These are phyloP conservation scores for Colletotrichum plurivorum DNA, from an alignment of 2,329 filamentous ascomycete genomes.

Conservation along the genomic window DNA sequence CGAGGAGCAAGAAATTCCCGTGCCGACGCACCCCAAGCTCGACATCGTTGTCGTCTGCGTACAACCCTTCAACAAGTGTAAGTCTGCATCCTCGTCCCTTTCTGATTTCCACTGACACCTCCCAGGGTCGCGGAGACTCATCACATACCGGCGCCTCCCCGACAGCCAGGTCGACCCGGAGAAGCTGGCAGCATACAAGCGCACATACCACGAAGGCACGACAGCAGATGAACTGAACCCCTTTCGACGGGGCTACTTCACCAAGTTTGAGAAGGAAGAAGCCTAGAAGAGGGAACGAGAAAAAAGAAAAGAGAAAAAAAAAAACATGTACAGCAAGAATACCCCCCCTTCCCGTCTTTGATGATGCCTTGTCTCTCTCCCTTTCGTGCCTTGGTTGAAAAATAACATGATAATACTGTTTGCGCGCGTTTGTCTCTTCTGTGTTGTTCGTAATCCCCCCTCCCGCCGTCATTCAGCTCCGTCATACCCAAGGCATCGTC, in stretches of 20 bases:
- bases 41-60: constrained; percentile 82
- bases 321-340: constrained; percentile 31
- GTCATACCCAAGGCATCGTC: constrained; percentile 31
- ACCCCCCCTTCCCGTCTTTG: constrained; percentile 20
- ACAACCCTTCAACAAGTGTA: constrained; percentile 92
- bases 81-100: constrained; percentile 42
- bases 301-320: background rate
- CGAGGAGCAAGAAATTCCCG: constrained; percentile 80
- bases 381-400: constrained; percentile 25
- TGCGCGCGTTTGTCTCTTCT: constrained; percentile 1
- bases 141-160: constrained; percentile 84
- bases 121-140: constrained; percentile 86
- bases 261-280: constrained; percentile 61
- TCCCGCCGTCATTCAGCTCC: constrained; percentile 6
- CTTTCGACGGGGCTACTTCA: constrained; percentile 72
- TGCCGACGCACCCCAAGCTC: constrained; percentile 83
- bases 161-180: constrained; percentile 68
- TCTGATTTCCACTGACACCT: constrained; percentile 34
- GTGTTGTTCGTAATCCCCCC: constrained; percentile 12
- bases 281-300: constrained; percentile 21
- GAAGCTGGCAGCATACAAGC: constrained; percentile 54
- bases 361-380: constrained; percentile 33
- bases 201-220: constrained; percentile 54
- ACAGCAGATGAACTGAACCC: constrained; percentile 73
- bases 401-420: constrained; percentile 10